These are phyloP conservation scores for Colletotrichum euphorbiae DNA, from an alignment of 2,329 filamentous ascomycete genomes.

Conservation along the genomic window DNA sequence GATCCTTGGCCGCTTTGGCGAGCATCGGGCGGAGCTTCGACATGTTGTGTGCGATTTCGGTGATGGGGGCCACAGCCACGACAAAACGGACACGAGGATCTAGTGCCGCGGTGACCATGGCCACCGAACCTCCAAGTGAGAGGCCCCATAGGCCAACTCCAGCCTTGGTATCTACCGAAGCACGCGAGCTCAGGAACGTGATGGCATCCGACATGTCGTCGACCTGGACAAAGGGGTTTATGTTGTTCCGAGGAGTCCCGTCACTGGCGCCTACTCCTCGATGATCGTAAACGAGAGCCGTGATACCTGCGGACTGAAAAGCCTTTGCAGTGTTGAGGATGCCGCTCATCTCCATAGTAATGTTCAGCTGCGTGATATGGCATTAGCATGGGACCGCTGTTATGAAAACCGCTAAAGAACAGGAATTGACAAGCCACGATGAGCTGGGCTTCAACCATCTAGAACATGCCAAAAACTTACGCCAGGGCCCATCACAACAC, in stretches of 20 bases:
- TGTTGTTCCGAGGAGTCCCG: conserved; percentile 52
- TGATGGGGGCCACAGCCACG: conserved; percentile 36
- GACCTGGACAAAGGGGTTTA: conserved; percentile 48
- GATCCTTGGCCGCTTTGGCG: conserved; percentile 49
- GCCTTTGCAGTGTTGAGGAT: too few species aligned
- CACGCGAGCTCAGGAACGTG: too few species aligned
- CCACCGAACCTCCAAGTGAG: conserved; percentile 45
- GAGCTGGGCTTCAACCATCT: background rate
- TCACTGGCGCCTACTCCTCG: conserved; percentile 51
- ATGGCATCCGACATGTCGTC: conserved; percentile 9
- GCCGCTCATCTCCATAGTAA: too few species aligned
- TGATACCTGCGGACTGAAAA: conserved; percentile 50
- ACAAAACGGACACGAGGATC: conserved; percentile 44
- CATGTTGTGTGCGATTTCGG: background rate
- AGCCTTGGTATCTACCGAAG: background rate
- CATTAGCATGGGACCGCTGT: too few species aligned
- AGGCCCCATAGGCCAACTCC: conserved; percentile 48
- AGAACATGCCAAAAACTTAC: background rate
- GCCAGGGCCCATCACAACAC: background rate
- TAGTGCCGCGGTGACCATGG: conserved; percentile 44
- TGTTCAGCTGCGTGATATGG: too few species aligned
- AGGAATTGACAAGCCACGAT: too few species aligned
- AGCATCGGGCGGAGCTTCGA: conserved; percentile 42
- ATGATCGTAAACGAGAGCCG: conserved; percentile 51
- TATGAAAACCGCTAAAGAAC: too few species aligned